These are phyloP conservation scores for Ascochyta lentis DNA, from an alignment of 2,329 filamentous ascomycete species.

Conservation along the genomic window DNA sequence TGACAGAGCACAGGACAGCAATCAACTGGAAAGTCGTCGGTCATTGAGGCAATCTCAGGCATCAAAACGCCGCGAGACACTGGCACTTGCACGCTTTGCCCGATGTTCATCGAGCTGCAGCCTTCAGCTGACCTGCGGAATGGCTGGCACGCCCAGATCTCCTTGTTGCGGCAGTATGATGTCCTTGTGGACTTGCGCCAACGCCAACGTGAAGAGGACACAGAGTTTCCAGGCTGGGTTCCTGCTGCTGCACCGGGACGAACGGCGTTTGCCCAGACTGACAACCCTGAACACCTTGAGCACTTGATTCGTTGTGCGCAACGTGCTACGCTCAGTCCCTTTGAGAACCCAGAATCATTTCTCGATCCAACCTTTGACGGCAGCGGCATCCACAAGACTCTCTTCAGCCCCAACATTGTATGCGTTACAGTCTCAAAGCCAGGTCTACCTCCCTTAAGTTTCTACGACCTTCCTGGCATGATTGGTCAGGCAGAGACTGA, in stretches of 20 bases:
- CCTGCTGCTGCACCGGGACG: conserved; percentile 47
- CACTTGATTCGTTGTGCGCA: conserved; percentile 76
- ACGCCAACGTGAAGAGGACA: conserved; percentile 20
- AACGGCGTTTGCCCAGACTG: conserved; percentile 69
- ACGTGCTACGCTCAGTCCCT: conserved; percentile 75
- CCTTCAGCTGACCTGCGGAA: conserved; percentile 54
- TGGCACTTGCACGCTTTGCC: conserved; percentile 81
- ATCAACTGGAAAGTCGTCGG: conserved; percentile 78
- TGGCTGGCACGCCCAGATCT: conserved; percentile 72
- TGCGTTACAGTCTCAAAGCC: conserved; percentile 77
- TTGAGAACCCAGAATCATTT: conserved; percentile 55
- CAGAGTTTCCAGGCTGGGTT: conserved; percentile 72
- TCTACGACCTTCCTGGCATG: conserved; percentile 85
- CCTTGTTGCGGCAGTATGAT: conserved; percentile 69
- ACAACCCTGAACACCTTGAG: conserved; percentile 68
- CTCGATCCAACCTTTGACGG: conserved; percentile 21
- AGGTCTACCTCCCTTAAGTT: conserved; percentile 74
- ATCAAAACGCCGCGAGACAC: conserved; percentile 74
- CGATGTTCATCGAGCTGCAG: conserved; percentile 77
- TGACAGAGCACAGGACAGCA: conserved; percentile 63
- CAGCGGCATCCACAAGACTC: conserved; percentile 54
- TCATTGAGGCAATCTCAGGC: conserved; percentile 59
- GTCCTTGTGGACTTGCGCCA: conserved; percentile 55
- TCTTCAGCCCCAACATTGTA: conserved; percentile 84
- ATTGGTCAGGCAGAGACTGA: conserved; percentile 71